Conservation (phyloP, 345 rosid species). For the Eucalyptus rudis region DNA sequence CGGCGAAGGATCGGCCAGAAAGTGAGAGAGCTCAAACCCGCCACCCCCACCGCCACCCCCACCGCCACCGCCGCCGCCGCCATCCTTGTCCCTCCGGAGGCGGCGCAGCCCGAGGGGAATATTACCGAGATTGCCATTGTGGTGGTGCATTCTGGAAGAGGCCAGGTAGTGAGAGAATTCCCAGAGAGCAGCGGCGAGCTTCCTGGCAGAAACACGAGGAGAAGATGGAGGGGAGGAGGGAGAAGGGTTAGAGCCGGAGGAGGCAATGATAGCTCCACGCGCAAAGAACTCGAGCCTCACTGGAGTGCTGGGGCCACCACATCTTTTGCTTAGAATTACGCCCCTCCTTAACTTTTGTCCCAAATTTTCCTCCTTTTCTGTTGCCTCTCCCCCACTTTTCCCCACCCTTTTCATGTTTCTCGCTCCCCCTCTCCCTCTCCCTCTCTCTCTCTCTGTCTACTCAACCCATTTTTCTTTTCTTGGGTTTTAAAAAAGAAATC, state of each 20-base stretch:
- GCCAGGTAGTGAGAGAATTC: slow-evolving; percentile 48
- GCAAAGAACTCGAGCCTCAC: slow-evolving; percentile 16
- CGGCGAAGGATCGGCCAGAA: slow-evolving; percentile 57
- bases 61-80: background rate
- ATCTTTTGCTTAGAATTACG: slow-evolving; percentile 26
- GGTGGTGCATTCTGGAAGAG: slow-evolving; percentile 49
- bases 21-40: slow-evolving; percentile 43
- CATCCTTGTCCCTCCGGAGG: slow-evolving; percentile 38
- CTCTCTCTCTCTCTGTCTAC: background rate
- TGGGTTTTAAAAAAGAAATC: background rate
- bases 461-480: background rate
- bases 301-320: slow-evolving; percentile 65
- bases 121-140: background rate
- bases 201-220: slow-evolving; percentile 42
- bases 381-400: slow-evolving; percentile 15
- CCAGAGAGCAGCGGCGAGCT: slow-evolving; percentile 84
- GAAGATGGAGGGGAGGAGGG: background rate
- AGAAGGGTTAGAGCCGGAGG: background rate
- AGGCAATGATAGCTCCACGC: slow-evolving; percentile 22
- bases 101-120: slow-evolving; percentile 10
- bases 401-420: slow-evolving; percentile 1
- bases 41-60: background rate
- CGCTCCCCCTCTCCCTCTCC: background rate
- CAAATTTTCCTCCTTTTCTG: slow-evolving; percentile 58
- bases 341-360: slow-evolving; percentile 63